These are phyloP conservation scores for Globisporangium abappressorium DNA, from an alignment of 352 stramenopile genomes.

Conservation along the genomic window DNA sequence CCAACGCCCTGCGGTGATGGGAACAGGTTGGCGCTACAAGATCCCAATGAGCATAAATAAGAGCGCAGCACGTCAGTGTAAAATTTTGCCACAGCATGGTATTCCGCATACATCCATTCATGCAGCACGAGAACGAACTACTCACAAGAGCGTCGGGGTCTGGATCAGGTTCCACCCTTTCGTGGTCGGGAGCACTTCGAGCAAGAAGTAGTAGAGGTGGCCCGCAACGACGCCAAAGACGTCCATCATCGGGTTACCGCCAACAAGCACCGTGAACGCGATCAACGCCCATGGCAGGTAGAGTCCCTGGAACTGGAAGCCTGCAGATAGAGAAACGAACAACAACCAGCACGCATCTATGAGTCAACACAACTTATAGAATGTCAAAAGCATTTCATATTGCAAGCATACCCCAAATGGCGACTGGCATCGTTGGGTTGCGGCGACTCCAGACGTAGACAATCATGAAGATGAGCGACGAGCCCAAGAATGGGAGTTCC, in stretches of 20 bases:
- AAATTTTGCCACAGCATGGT: not conserved
- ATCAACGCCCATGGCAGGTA: constrained; percentile 90
- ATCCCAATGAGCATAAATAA: not conserved
- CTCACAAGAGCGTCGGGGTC: constrained; percentile 81
- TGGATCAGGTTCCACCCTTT: constrained; percentile 85
- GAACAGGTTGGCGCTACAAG: constrained; percentile 51
- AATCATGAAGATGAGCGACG: constrained; percentile 89
- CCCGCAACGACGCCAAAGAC: constrained; percentile 82
- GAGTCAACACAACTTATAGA: not conserved
- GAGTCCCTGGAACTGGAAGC: constrained; percentile 84
- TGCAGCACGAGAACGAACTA: constrained; percentile 10
- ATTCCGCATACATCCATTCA: not conserved
- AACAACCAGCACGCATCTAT: not conserved
- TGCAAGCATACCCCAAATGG: constrained; percentile 66
- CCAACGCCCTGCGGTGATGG: constrained; percentile 48
- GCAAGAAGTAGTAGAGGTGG: constrained; percentile 89
- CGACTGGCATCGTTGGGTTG: constrained; percentile 75
- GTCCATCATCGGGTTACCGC: constrained; percentile 85
- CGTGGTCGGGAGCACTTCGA: constrained; percentile 83
- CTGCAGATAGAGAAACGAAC: constrained; percentile 19
- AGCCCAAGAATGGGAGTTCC: constrained; percentile 76
- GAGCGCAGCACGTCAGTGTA: not conserved
- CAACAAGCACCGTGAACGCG: constrained; percentile 85
- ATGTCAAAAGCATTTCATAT: not conserved
- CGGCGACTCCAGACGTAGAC: constrained; percentile 90